phyloP scores from a whole-genome alignment of 176 grass and related monocot species.

The Leersia perrieri region DNA sequence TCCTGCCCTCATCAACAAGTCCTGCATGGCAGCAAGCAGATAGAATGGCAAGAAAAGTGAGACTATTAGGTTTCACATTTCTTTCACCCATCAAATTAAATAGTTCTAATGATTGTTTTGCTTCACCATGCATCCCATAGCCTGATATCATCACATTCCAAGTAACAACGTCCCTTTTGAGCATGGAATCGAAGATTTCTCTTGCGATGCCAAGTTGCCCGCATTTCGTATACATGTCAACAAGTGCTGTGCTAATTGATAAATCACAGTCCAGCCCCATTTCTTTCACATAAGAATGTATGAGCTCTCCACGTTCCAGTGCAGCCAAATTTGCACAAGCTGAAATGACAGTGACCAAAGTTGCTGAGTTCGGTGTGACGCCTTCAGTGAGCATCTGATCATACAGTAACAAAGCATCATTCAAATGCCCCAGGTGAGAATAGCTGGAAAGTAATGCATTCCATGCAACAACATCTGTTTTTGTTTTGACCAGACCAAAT shows the following conservation, averaged over 20 bases:
- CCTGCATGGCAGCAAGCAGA: constrained; percentile 76
- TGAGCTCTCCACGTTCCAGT: constrained; percentile 48
- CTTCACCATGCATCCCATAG: constrained; percentile 69
- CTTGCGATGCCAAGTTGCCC: constrained; percentile 57
- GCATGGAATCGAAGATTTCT: constrained; percentile 58
- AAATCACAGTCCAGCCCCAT: constrained; percentile 44
- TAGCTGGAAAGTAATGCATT: constrained; percentile 63
- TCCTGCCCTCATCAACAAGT: constrained; percentile 53
- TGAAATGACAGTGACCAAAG: constrained; percentile 51
- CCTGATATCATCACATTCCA: constrained; percentile 88
- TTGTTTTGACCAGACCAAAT: constrained; percentile 40
- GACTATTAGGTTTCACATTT: constrained; percentile 41
- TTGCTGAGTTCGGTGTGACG: constrained; percentile 53
- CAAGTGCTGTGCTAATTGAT: constrained; percentile 50
- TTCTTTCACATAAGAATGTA: constrained; percentile 59
- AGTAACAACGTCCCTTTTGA: constrained; percentile 58
- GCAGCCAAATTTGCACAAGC: constrained; percentile 51
- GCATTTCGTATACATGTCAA: constrained; percentile 83
- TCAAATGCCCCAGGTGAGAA: constrained; percentile 47
- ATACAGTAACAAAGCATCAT: constrained; percentile 50
- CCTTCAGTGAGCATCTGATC: constrained; percentile 56
- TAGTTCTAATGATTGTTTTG: constrained; percentile 52
- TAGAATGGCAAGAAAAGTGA: constrained; percentile 68
- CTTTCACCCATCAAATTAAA: constrained; percentile 56
- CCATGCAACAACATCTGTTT: constrained; percentile 59